phyloP scores from a whole-genome alignment of 2,329 filamentous ascomycete genomes.

The Cytospora piceae region DNA sequence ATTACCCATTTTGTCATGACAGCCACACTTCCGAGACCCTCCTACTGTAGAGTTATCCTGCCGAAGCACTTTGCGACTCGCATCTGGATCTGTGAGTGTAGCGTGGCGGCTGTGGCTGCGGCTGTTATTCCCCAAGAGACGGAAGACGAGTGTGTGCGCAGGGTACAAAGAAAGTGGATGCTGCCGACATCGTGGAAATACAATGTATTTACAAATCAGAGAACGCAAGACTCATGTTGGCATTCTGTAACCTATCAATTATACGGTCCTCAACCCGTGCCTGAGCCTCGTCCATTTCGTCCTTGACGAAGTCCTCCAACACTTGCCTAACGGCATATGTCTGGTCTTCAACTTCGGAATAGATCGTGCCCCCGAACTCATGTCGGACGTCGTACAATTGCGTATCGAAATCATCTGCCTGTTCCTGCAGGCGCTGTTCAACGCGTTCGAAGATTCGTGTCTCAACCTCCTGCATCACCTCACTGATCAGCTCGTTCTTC shows the following conservation, averaged over 20 bases:
- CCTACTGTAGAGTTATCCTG: too few relatives aligned
- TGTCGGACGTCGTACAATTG: slow-evolving; percentile 11
- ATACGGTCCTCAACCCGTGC: slow-evolving; percentile 16
- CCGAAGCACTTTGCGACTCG: too few relatives aligned
- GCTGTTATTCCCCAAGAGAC: too few relatives aligned
- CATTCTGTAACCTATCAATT: slow-evolving; percentile 17
- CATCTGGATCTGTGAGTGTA: too few relatives aligned
- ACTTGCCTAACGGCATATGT: slow-evolving; percentile 13
- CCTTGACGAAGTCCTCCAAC: slow-evolving; percentile 13
- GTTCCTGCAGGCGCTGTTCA: slow-evolving; percentile 15
- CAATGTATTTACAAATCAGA: slow-evolving; percentile 5
- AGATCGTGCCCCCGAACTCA: slow-evolving; percentile 11
- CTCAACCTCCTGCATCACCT: slow-evolving; percentile 15
- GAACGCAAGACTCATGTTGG: slow-evolving; percentile 19
- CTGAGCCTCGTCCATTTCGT: slow-evolving; percentile 21
- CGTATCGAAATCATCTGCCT: slow-evolving; percentile 16
- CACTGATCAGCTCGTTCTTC: slow-evolving; percentile 2
- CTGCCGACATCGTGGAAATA: neutral
- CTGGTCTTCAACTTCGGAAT: slow-evolving; percentile 19
- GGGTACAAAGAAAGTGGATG: neutral
- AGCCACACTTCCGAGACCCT: too few relatives aligned
- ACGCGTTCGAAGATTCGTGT: slow-evolving; percentile 5
- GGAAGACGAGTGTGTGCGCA: neutral
- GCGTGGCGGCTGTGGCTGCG: too few relatives aligned
- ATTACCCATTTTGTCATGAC: too few relatives aligned